phyloP scores from a whole-genome alignment of 306 rosid genomes.

The Rosa chinensis region DNA sequence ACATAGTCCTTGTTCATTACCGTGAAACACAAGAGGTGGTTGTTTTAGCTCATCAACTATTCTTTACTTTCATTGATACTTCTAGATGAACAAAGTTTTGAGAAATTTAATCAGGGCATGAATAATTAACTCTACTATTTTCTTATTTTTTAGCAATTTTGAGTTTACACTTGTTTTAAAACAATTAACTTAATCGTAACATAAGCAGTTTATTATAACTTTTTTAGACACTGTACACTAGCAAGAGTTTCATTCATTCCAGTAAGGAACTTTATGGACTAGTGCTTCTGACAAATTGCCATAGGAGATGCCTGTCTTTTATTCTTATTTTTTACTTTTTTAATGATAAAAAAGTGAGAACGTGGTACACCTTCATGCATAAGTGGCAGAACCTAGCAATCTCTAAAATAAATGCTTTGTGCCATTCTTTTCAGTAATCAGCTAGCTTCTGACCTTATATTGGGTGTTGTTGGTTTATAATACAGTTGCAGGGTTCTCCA shows the following conservation, averaged over 20 bases:
- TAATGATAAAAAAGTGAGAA: background rate
- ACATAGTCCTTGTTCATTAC: constrained; percentile 96
- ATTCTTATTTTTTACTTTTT: background rate
- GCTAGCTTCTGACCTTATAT: constrained; percentile 24
- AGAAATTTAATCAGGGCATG: background rate
- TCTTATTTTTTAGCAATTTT: background rate
- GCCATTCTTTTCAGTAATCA: constrained; percentile 16
- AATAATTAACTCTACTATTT: background rate
- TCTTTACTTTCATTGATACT: constrained; percentile 15
- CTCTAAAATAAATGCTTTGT: background rate
- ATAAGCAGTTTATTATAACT: background rate
- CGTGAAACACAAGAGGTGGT: constrained; percentile 93
- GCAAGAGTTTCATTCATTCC: background rate
- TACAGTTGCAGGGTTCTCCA: constrained; percentile 76
- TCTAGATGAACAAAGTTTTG: background rate
- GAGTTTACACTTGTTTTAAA: background rate
- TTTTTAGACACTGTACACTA: background rate
- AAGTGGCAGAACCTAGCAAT: constrained; percentile 7
- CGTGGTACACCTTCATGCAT: background rate
- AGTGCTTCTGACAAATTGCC: background rate
- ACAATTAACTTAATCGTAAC: background rate
- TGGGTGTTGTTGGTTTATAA: constrained; percentile 34
- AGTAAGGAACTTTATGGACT: background rate
- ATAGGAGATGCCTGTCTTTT: background rate
- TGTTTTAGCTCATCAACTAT: constrained; percentile 16